Percentiles rank a stretch among this genome's conserved stretches.
Evolutionary conservation across 225 moss, liverwort and hornwort genomes (phyloP).

Genomic region (Climacium dendroides): DNA sequence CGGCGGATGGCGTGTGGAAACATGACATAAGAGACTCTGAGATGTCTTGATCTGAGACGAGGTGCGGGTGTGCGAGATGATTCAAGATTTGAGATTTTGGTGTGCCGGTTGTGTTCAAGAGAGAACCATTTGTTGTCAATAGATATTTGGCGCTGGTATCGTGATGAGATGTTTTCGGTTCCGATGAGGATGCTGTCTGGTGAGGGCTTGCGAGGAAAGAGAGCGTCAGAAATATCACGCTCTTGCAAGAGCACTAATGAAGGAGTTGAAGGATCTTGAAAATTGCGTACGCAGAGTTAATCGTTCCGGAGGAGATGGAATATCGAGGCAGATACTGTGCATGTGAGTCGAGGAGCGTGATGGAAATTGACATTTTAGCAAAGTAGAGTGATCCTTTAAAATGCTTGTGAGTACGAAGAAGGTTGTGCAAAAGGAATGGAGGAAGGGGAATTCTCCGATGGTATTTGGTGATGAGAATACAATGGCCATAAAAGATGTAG

Average conservation of each 20-base stretch:
- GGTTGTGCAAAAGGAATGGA: not conserved
- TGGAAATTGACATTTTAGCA: not conserved
- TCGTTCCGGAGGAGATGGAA: not conserved
- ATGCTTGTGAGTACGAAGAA: not conserved
- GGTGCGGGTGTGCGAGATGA: not conserved
- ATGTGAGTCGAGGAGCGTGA: not conserved
- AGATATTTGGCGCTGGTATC: not conserved
- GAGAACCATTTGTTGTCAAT: not conserved
- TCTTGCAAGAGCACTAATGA: not conserved
- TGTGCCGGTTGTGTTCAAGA: not conserved
- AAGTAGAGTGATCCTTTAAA: not conserved
- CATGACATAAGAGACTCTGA: not conserved
- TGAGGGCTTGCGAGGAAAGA: not conserved
- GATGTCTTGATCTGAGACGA: not conserved
- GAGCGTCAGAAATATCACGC: not conserved
- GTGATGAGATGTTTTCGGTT: not conserved
- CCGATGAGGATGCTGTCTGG: not conserved
- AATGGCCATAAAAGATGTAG: not conserved
- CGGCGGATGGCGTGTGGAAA: not conserved
- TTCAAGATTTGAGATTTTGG: not conserved
- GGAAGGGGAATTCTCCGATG: not conserved
- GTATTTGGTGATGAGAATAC: not conserved
- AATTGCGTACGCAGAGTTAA: not conserved
- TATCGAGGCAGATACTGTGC: not conserved
- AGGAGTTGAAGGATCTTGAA: not conserved